Evolutionary conservation across 306 rosid genomes (phyloP).

Genomic region (Senna siamea): DNA sequence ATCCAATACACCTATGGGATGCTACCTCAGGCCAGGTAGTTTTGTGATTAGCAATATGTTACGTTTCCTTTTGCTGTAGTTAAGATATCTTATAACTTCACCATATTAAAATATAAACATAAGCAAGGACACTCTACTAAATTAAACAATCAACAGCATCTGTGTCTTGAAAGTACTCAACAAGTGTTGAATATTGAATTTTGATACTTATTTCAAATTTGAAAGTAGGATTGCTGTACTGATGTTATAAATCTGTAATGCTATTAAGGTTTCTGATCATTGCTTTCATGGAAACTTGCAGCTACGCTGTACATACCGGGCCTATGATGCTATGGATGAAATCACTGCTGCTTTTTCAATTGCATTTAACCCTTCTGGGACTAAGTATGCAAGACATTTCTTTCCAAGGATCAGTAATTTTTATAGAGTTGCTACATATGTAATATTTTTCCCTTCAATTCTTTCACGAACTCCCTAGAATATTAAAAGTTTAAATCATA

Average conservation of each 20-base stretch:
- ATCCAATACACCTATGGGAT: constrained; percentile 99
- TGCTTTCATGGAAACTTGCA: constrained; percentile 50
- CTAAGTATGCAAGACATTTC: constrained; percentile 62
- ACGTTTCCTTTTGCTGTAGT: constrained; percentile 3
- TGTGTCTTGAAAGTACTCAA: not conserved
- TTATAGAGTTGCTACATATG: constrained; percentile 12
- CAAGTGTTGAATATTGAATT: constrained; percentile 15
- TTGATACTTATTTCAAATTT: not conserved
- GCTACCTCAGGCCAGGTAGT: constrained; percentile 86
- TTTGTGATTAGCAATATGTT: constrained; percentile 1
- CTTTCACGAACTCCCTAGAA: constrained; percentile 3
- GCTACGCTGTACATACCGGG: constrained; percentile 95
- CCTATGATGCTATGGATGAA: constrained; percentile 97
- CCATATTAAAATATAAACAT: not conserved
- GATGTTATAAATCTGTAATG: not conserved
- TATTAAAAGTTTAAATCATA: constrained; percentile 19
- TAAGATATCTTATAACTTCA: not conserved
- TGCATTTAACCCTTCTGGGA: constrained; percentile 89
- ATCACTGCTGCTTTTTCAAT: constrained; percentile 88
- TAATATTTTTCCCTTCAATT: constrained; percentile 15
- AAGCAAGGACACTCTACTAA: not conserved
- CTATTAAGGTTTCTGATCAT: constrained; percentile 32
- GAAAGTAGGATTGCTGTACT: constrained; percentile 20
- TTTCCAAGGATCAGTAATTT: constrained; percentile 30
- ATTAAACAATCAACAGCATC: not conserved